Evolutionary conservation across 352 stramenopile genomes (phyloP), one percentile per base, ranked within the genome.

Genomic region (Phytophthora podocarpi): DNA sequence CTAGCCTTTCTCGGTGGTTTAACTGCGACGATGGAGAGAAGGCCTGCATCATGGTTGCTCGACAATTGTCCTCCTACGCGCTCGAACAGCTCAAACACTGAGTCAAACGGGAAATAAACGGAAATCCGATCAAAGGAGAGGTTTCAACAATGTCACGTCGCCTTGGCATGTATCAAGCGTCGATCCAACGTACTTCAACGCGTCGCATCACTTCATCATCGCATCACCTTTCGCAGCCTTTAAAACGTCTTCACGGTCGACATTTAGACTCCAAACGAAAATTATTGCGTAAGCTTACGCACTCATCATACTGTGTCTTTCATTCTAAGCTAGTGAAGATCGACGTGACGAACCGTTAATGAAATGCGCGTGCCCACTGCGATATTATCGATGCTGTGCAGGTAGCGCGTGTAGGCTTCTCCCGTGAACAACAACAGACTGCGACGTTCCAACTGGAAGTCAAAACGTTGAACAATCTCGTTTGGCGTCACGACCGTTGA

Each of bases 321-420:
- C n/a, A n/a, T n/a, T 24, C 27, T 24, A 23, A 37, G 13, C 24
- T 40, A 66, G 10, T 20, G 30, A 35, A 74, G 64, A 28, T 77
- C 40, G 15, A 86, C 80, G 41, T 85, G 68, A 24, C 80, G 80
- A 60, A 89, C 66, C 8, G 80, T 89, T 12, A 89, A 48, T 30
- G 80, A 89, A 48, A 87, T 69, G 12, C 80, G 80, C 9, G 69
- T 85, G 23, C 63, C 73, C 13, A 40, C 21, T 61, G 73, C 46
- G 11, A 89, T 63, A 28, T 78, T 66, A 64, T 85, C 75, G 56
- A 89, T 86, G 52, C 80, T 89, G 49, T 89, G 80, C 20, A 89
- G 43, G 34, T 85, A 78, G 31, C 71, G 58, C 9, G 72, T 82
- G 64, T 89, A 89, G 5, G 80, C 77, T 47, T 85, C 67, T 16